These are phyloP conservation scores for Fusarium sp. DNA, from an alignment of 2,329 filamentous ascomycete genomes.

Conservation along the genomic window DNA sequence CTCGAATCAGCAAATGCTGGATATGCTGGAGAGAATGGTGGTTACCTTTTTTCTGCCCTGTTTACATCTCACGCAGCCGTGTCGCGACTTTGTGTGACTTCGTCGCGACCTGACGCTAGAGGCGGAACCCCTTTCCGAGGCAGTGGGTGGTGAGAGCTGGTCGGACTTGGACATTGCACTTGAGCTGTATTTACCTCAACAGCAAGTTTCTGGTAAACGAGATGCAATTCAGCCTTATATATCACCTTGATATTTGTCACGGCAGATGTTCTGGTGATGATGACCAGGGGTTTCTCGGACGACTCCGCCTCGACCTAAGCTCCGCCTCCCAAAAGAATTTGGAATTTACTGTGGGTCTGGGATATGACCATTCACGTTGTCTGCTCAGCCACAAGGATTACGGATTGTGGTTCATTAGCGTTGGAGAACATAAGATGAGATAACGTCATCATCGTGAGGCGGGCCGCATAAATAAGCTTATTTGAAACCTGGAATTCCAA, in stretches of 20 bases:
- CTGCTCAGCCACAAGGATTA: not conserved
- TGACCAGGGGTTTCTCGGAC: not conserved
- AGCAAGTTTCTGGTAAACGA: not conserved
- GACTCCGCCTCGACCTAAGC: not conserved
- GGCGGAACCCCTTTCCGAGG: not conserved
- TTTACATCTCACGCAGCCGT: slow-evolving; percentile 40
- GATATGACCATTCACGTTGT: not conserved
- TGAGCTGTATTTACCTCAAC: not conserved
- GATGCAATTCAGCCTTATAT: not conserved
- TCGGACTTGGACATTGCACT: not conserved
- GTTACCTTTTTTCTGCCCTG: slow-evolving; percentile 38
- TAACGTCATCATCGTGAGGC: not conserved
- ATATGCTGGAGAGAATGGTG: fast-evolving
- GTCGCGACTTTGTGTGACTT: slow-evolving; percentile 39
- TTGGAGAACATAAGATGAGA: not conserved
- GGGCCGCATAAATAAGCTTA: not conserved
- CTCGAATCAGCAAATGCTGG: not conserved
- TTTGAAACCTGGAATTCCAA: not conserved
- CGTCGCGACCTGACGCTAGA: slow-evolving; percentile 24
- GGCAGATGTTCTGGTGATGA: not conserved
- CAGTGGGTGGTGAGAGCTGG: not conserved
- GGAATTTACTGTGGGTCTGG: not conserved
- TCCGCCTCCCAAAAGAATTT: not conserved
- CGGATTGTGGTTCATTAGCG: not conserved
- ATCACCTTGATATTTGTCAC: not conserved